Evolutionary conservation across 2,329 filamentous ascomycete species (phyloP).

Genomic region (Aspergillus phoenicis): DNA sequence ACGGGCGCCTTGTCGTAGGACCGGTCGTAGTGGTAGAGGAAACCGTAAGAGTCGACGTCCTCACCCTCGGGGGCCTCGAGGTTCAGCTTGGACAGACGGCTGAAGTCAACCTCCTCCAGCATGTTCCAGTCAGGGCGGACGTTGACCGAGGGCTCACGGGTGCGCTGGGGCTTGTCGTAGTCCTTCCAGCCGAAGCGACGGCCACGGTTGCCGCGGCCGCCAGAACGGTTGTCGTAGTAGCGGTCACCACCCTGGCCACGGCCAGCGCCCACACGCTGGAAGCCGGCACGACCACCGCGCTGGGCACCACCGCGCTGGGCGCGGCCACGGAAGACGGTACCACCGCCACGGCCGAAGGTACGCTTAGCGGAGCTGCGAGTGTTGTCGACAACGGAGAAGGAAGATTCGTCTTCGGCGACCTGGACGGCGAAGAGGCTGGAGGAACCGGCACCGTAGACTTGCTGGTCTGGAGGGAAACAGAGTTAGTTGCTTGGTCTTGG

Average conservation of each 20-base stretch:
- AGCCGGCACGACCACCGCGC: conserved; percentile 69
- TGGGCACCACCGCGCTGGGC: conserved; percentile 76
- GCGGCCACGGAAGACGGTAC: conserved; percentile 82
- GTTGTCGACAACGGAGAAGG: conserved; percentile 97
- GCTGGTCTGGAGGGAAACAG: conserved; percentile 69
- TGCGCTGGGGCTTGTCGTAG: conserved; percentile 95
- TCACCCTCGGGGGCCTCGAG: conserved; percentile 93
- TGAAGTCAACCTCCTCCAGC: conserved; percentile 98
- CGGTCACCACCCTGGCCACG: conserved; percentile 67
- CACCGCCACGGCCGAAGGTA: conserved; percentile 79
- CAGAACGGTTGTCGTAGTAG: conserved; percentile 71
- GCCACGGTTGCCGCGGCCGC: conserved; percentile 69
- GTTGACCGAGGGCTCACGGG: conserved; percentile 93
- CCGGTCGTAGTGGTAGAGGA: conserved; percentile 98
- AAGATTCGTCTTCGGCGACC: conserved; percentile 90
- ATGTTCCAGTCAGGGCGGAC: conserved; percentile 95
- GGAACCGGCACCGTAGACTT: conserved; percentile 91
- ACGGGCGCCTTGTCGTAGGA: conserved; percentile 91
- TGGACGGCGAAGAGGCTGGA: conserved; percentile 88
- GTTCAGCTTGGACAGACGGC: conserved; percentile 91
- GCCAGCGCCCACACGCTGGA: conserved; percentile 72
- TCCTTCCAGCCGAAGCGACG: conserved; percentile 98
- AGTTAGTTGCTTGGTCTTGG: neutral
- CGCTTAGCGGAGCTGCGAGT: conserved; percentile 83
- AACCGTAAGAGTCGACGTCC: conserved; percentile 92